A percentile compares a stretch with the other conserved stretches of the same genome.
phyloP scores from a whole-genome alignment of 1,284 basidiomycete genomes.

The Irpex sp. region DNA sequence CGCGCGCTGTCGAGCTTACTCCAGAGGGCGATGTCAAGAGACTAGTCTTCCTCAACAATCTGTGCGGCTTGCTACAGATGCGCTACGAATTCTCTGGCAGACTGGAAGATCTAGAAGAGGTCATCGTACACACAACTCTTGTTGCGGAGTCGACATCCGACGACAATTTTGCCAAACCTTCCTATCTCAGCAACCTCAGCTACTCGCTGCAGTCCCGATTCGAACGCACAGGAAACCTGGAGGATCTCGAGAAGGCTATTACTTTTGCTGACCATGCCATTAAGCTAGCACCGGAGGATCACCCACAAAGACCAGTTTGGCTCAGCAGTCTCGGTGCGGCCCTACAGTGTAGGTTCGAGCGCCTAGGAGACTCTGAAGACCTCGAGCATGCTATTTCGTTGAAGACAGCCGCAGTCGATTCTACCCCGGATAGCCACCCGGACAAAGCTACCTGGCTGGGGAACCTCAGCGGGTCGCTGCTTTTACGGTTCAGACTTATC shows the following conservation, averaged over 20 bases:
- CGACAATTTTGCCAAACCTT: background rate
- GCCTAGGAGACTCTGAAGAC: background rate
- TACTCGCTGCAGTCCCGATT: background rate
- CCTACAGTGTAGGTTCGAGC: background rate
- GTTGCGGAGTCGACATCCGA: background rate
- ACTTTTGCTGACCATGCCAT: background rate
- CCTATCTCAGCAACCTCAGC: background rate
- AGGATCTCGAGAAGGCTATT: background rate
- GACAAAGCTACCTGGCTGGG: background rate
- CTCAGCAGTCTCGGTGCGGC: background rate
- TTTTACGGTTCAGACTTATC: too few species aligned
- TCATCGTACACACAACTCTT: background rate
- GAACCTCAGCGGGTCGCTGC: background rate
- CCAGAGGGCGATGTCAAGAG: background rate
- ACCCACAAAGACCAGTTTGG: background rate
- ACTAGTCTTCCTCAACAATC: background rate
- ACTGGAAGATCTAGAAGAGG: background rate
- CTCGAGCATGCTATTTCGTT: background rate
- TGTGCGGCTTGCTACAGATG: background rate
- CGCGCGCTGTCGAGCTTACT: background rate
- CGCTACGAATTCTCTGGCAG: background rate
- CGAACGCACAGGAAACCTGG: background rate
- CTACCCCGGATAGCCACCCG: background rate
- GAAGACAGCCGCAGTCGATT: background rate
- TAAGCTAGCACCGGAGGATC: background rate